Evolutionary conservation across 1,284 basidiomycete species (phyloP).

Genomic region (Trichosporon coremiiforme): DNA sequence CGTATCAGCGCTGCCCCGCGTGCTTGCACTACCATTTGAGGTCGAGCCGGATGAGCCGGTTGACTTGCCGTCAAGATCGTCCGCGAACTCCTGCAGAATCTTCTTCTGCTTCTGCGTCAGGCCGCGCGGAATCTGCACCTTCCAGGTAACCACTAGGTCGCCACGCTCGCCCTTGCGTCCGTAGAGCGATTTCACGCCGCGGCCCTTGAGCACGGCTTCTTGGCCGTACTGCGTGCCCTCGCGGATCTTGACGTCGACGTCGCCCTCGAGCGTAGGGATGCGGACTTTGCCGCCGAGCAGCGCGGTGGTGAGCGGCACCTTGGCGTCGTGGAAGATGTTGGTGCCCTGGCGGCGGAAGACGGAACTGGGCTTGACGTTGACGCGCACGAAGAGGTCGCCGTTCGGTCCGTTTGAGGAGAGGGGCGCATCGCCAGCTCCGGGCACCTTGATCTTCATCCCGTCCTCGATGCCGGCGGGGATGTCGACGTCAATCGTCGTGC

Average conservation of each 20-base stretch:
- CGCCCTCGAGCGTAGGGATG: conserved; percentile 92
- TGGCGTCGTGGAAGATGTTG: conserved; percentile 87
- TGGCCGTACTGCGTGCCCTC: conserved; percentile 94
- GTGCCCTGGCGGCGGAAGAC: conserved; percentile 88
- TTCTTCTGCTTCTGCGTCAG: conserved; percentile 80
- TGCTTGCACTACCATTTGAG: no score
- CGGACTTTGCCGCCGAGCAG: conserved; percentile 88
- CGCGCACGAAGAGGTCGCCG: conserved; percentile 86
- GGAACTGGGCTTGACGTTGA: conserved; percentile 80
- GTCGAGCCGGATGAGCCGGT: background rate
- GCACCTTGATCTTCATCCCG: conserved; percentile 88
- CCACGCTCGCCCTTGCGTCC: conserved; percentile 65
- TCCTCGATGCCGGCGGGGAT: conserved; percentile 95
- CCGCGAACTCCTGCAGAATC: conserved; percentile 86
- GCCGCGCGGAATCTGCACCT: conserved; percentile 83
- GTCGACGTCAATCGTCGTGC: conserved; percentile 77
- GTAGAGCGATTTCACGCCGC: conserved; percentile 76
- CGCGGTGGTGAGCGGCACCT: conserved; percentile 88
- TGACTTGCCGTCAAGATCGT: conserved; percentile 75
- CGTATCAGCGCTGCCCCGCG: background rate
- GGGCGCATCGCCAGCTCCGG: conserved; percentile 82
- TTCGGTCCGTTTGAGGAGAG: conserved; percentile 71
- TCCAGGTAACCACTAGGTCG: conserved; percentile 89
- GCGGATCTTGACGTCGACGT: conserved; percentile 92
- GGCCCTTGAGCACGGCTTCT: conserved; percentile 90